phyloP scores from a whole-genome alignment of 2,329 filamentous ascomycete genomes.

The Diaporthe ilicicola region DNA sequence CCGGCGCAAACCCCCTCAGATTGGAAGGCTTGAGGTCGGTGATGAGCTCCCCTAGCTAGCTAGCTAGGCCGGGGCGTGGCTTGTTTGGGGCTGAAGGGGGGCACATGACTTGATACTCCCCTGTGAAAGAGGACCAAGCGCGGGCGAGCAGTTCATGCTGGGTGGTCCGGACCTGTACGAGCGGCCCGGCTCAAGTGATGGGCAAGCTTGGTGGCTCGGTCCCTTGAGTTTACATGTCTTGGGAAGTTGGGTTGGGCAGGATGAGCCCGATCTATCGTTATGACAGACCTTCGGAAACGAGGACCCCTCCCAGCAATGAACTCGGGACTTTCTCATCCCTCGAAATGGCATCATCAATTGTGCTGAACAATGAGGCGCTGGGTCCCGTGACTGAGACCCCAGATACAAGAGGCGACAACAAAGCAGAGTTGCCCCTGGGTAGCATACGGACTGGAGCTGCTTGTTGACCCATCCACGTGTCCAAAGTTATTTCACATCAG shows the following conservation, averaged over 20 bases:
- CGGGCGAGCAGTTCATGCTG: not conserved
- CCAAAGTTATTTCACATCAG: not conserved
- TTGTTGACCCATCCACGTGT: not conserved
- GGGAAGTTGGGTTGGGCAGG: not conserved
- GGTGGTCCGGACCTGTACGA: not conserved
- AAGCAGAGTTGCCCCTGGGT: not conserved
- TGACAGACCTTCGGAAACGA: not conserved
- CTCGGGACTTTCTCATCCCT: not conserved
- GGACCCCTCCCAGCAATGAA: not conserved
- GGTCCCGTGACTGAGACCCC: no score
- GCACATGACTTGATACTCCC: not conserved
- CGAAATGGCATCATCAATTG: not conserved
- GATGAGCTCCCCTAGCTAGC: no score
- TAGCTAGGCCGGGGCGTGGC: not conserved
- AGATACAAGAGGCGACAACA: not conserved
- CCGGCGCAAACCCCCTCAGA: not conserved
- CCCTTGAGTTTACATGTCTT: not conserved
- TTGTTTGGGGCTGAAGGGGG: not conserved
- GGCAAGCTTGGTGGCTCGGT: not conserved
- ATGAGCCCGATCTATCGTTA: not conserved
- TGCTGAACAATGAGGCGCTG: not conserved
- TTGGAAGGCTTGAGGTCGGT: not conserved
- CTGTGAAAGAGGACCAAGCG: constrained; percentile 3
- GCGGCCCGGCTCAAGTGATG: not conserved
- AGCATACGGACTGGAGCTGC: not conserved